Base-by-base conservation (phyloP, 306 rosid genomes). In the Canavalia gladiata region DNA sequence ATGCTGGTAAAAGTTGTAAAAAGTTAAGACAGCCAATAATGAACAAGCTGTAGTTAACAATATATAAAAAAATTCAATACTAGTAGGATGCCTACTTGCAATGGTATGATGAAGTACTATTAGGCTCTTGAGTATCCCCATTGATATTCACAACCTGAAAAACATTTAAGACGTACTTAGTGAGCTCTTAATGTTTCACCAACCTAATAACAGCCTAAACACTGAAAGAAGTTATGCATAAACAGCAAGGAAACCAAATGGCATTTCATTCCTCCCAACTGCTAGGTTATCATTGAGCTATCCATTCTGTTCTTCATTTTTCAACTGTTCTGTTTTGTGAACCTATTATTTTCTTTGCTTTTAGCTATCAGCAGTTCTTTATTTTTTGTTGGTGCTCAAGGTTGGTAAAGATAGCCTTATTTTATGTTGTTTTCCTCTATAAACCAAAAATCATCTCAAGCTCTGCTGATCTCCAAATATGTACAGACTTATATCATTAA, bases 91-190 rank as follows among this genome's bases (percentile, higher is more conserved):
- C 93, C 77, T 88, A 92, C 98, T 87, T 93, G 97, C 94, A 75
- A 84, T 95, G 98, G 85, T 95, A 95, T 10, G 99, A 93, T 25
- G 97, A 87, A 72, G 97, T 90, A 43, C 52, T 43, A 84, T 86
- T 92, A 66, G 85, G 90, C 75, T 89, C 99, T 57, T 75, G 77
- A 83, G 84, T 81, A 39, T 89, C 88, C 84, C 85, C 88, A 42
- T 72, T 74, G 72, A 93, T 83, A 84, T 87, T 82, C 34, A 89
- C 85, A 42, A 78, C 94, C 98, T 94, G 91, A 59, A 60, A 87
- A 55, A 46, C 74, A 73, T 31, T 47, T 63, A 67, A 33, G 39
- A 55, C 41, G 43, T 10, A 45, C 30, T 31, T 56, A 66, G 80
- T 72, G 39, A 79, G 79, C 37, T 55, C 51, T 46, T 60, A 68